Percentiles rank a stretch among this genome's conserved stretches.
These are phyloP conservation scores for Echeveria elegans DNA, from an alignment of 164 flowering plant species.

Conservation along the genomic window DNA sequence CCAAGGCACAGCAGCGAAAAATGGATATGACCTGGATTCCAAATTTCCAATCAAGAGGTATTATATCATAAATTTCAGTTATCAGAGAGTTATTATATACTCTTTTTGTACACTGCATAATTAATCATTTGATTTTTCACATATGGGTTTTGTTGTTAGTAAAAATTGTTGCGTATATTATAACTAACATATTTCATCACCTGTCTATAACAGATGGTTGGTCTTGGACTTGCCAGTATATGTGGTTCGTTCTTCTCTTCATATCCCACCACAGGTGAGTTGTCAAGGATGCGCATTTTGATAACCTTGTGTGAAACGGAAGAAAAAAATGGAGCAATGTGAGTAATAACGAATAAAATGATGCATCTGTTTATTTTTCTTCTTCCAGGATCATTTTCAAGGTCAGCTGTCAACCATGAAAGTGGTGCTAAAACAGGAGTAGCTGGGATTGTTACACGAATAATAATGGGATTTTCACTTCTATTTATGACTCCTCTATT, in stretches of 20 bases:
- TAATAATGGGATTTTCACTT: constrained; percentile 82
- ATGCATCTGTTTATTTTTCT: constrained; percentile 8
- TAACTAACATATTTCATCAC: not conserved
- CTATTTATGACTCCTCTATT: constrained; percentile 83
- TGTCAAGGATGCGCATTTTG: constrained; percentile 4
- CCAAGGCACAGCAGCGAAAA: constrained; percentile 97
- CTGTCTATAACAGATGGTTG: constrained; percentile 58
- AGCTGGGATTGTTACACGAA: constrained; percentile 71
- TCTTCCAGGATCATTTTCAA: constrained; percentile 87
- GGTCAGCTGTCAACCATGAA: constrained; percentile 98
- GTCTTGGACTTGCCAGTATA: constrained; percentile 94
- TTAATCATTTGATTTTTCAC: not conserved
- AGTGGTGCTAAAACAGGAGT: constrained; percentile 97
- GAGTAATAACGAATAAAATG: not conserved
- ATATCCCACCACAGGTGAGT: constrained; percentile 90
- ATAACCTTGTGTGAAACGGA: not conserved
- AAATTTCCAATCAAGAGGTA: constrained; percentile 98
- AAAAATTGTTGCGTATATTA: not conserved
- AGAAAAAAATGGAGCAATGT: not conserved
- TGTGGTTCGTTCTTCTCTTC: constrained; percentile 85
- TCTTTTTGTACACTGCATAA: not conserved
- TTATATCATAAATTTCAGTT: constrained; percentile 1
- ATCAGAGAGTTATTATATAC: not conserved
- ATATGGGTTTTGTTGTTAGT: not conserved
- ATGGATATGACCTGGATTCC: constrained; percentile 93